Evolutionary conservation across 179 eudicot species (phyloP).

Genomic region (Vitellaria paradoxa): DNA sequence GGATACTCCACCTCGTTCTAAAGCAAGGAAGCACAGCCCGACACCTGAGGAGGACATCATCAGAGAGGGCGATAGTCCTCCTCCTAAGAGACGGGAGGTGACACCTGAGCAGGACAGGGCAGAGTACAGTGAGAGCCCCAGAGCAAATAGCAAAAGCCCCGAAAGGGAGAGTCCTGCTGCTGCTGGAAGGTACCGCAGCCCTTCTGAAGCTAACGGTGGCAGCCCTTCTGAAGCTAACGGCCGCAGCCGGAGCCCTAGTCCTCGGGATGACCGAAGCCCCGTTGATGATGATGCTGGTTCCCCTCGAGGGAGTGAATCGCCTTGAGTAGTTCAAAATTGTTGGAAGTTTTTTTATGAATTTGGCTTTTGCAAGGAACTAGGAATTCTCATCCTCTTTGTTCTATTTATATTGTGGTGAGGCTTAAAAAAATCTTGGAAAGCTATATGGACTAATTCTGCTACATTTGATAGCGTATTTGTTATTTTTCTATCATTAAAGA

Average conservation of each 20-base stretch:
- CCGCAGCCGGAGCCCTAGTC: conserved; percentile 45
- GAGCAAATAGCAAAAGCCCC: conserved; percentile 45
- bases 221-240: conserved; percentile 41
- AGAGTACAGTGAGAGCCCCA: conserved; percentile 43
- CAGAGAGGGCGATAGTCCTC: conserved; percentile 15
- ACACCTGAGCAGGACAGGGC: conserved; percentile 13
- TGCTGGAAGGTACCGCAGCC: conserved; percentile 23
- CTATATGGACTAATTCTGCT: neutral
- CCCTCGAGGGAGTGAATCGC: conserved; percentile 17
- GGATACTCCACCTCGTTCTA: conserved; percentile 36
- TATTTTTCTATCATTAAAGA: too few relatives aligned
- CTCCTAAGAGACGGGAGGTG: conserved; percentile 19
- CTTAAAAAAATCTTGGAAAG: neutral
- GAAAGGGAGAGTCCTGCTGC: conserved; percentile 34
- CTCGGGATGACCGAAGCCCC: conserved; percentile 38
- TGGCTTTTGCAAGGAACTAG: neutral
- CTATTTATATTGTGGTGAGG: neutral
- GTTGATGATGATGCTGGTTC: conserved; percentile 12
- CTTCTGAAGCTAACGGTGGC: conserved; percentile 36
- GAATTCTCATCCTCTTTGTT: neutral
- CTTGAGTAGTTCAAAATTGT: neutral
- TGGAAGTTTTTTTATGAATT: neutral
- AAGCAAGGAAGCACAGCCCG: conserved; percentile 54
- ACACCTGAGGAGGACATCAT: conserved; percentile 47
- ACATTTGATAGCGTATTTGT: neutral